Evolutionary conservation across 176 grass and related monocot genomes (phyloP), one percentile per base, ranked within the genome.

Genomic region (Carex parvula): DNA sequence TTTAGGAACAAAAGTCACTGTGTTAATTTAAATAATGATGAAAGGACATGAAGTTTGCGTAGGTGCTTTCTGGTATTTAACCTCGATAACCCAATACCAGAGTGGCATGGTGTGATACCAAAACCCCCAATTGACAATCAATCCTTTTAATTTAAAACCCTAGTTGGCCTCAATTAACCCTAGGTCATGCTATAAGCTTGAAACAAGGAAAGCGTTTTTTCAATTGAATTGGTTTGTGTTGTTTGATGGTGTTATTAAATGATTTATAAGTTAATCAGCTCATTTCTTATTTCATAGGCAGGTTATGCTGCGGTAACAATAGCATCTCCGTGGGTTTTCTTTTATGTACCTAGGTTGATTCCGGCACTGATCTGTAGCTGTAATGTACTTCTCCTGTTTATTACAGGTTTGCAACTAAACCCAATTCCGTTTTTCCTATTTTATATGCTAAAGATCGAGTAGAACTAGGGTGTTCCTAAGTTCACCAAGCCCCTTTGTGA

Each of bases 241-340:
- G 42, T 12, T 75, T 39, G 8, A 17, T 30, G 71, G 10, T 39
- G 18, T 2, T 59, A 41, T 59, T 59, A 33, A 29, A 80, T 57
- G 54, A 8, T 80, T 17, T 30, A 17, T 17, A 62, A 41, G 42
- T 39, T 80, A 61, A 55, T 67, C 14, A 37, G 6, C 39, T 81
- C 50, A 30, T 89, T 83, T 88, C 60, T 83, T 88, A 52, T 81
- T 90, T 44, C 90, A 52, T 84, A 98, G 95, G 89, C 82, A 86
- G 86, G 92, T 84, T 95, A 90, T 92, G 91, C 88, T 79, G 86
- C 88, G 84, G 88, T 92, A 41, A 87, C 91, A 26, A 79, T 92
- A 84, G 92, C 95, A 88, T 80, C 92, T 88, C 95, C 91, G 81
- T 98, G 92, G 95, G 93, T 98, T 89, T 95, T 95, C 85, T 26